A percentile compares a stretch with the other conserved stretches of the same genome.
These are phyloP conservation scores for Cutaneotrichosporon sp. DNA, from an alignment of 1,284 basidiomycete species.

Conservation along the genomic window DNA sequence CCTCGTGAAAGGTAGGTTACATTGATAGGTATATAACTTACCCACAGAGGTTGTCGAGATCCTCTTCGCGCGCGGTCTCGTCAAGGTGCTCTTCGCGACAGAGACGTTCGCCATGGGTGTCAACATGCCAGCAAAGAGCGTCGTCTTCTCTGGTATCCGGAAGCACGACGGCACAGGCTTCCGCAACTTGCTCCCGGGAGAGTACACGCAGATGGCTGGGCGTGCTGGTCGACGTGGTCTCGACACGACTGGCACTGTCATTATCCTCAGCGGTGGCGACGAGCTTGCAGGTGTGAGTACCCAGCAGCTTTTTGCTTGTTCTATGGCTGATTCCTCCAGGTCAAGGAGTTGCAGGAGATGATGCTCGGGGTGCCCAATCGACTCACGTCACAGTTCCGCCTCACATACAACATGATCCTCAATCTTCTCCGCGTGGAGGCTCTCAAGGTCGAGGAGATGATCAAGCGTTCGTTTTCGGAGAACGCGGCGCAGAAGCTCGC, in stretches of 20 bases:
- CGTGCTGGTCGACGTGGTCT: constrained; percentile 95
- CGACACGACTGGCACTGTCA: constrained; percentile 95
- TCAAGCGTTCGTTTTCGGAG: constrained; percentile 98
- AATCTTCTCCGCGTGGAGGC: constrained; percentile 96
- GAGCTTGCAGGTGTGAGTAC: constrained; percentile 73
- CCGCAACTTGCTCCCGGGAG: constrained; percentile 72
- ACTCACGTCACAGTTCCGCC: constrained; percentile 92
- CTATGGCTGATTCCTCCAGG: constrained; percentile 55
- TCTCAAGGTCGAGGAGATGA: constrained; percentile 97
- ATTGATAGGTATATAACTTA: constrained; percentile 59
- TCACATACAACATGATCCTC: constrained; percentile 99
- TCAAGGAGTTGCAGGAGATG: constrained; percentile 76
- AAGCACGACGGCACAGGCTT: constrained; percentile 98
- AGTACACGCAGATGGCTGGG: constrained; percentile 99
- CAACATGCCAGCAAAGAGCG: constrained; percentile 98
- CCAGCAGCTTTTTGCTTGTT: not conserved
- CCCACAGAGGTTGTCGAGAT: constrained; percentile 89
- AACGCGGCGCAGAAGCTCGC: constrained; percentile 89
- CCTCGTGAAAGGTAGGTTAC: constrained; percentile 78
- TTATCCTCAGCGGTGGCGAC: constrained; percentile 81
- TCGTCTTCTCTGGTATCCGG: constrained; percentile 91
- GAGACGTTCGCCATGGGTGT: constrained; percentile 99
- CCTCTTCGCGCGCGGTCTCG: constrained; percentile 89
- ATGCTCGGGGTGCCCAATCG: constrained; percentile 89
- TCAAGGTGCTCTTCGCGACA: constrained; percentile 96